A percentile compares a stretch with the other conserved stretches of the same genome.
phyloP scores from a whole-genome alignment of 139 green algal species.

The Trebouxia sp. region DNA sequence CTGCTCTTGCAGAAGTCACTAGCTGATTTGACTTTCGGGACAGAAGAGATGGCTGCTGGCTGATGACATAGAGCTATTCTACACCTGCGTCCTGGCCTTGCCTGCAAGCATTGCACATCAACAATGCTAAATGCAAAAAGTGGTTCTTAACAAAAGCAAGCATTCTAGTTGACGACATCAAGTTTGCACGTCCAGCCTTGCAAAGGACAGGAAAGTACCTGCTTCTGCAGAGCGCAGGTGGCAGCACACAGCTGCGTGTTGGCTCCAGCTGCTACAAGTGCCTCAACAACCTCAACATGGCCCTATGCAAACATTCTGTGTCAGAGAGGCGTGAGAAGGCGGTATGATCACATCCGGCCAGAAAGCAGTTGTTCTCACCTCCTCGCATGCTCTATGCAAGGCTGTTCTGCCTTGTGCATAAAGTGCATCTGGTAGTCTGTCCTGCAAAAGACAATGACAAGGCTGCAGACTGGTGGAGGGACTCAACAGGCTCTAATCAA shows the following conservation, averaged over 20 bases:
- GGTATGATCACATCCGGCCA: no score
- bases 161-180: no score
- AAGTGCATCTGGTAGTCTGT: not conserved
- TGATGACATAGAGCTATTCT: not conserved
- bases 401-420: not conserved
- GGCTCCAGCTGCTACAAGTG: not conserved
- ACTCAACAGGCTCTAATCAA: no score
- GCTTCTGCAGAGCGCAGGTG: not conserved
- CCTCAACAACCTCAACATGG: not conserved
- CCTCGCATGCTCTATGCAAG: conserved; percentile 2
- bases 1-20: not conserved
- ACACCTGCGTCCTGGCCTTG: not conserved
- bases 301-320: not conserved
- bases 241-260: conserved; percentile 2
- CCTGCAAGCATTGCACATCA: not conserved
- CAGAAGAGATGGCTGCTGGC: no score
- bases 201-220: not conserved
- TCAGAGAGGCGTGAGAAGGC: no score
- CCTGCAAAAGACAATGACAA: no score
- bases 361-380: not conserved
- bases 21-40: not conserved
- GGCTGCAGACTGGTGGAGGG: no score
- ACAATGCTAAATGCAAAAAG: no score
- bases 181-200: not conserved
- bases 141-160: no score